phyloP scores from a whole-genome alignment of 169 alveolate species.

The Cryptosporidium viatorum region DNA sequence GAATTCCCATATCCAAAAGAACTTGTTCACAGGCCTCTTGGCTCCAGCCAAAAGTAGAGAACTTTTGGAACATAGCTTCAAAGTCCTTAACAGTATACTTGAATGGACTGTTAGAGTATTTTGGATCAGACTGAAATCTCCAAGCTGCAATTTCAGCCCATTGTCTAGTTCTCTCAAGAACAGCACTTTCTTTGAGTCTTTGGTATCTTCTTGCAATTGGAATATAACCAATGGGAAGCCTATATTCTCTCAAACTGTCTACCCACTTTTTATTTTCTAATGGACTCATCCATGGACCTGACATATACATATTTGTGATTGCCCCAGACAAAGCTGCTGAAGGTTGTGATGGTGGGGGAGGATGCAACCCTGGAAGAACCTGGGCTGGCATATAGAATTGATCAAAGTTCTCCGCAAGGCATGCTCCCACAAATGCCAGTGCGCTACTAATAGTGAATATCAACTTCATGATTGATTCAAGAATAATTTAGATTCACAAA shows the following conservation, averaged over 20 bases:
- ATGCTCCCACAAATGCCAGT: constrained; percentile 16
- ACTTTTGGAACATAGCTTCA: constrained; percentile 47
- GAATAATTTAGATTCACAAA: background rate
- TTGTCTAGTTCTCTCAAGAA: constrained; percentile 67
- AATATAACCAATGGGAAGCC: constrained; percentile 55
- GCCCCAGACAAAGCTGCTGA: background rate
- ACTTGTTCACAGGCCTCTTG: constrained; percentile 75
- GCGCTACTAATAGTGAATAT: constrained; percentile 10
- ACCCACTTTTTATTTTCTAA: constrained; percentile 53
- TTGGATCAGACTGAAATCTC: constrained; percentile 74
- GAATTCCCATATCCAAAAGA: constrained; percentile 65
- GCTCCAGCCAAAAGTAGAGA: constrained; percentile 64
- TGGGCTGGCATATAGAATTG: constrained; percentile 30
- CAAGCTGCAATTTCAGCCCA: constrained; percentile 73
- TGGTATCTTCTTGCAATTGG: constrained; percentile 69
- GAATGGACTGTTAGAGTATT: constrained; percentile 34
- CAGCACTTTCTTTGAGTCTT: constrained; percentile 45
- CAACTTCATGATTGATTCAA: constrained; percentile 9
- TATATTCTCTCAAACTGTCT: constrained; percentile 33
- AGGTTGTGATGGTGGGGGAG: constrained; percentile 7
- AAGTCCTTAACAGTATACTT: constrained; percentile 60
- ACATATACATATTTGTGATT: constrained; percentile 16
- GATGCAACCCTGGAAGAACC: background rate
- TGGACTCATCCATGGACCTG: constrained; percentile 66
- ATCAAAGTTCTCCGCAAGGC: constrained; percentile 37